Evolutionary conservation across 352 stramenopile species (phyloP), one percentile per base, ranked within the genome.

Genomic region (Pythium utonaiense): DNA sequence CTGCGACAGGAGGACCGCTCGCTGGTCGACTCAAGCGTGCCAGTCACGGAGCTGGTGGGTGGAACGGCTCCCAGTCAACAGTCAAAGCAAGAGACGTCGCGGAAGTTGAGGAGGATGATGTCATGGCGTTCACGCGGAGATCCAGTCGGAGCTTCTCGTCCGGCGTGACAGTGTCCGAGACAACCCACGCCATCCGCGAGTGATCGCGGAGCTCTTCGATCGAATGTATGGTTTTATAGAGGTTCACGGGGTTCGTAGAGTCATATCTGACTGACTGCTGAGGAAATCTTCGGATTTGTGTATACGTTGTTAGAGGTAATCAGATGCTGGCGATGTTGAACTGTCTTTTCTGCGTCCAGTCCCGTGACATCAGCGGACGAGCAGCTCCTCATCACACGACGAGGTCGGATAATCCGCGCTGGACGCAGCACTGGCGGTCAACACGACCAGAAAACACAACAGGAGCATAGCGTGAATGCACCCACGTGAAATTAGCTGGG

Each of bases 291-390:
- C n/a, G n/a, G 24, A 31, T 33, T 22, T 33, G 24, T n/a, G 9
- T 36, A 41, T 54, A 21, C 48, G 12, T 54, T 54, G 19, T 40
- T 10, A 27, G 25, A 54, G 48, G 48, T 38, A 24, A 51, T 51
- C 44, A 28, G 13, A 6, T 28, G 19, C 30, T 7, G 24, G 30
- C 44, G 38, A 51, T 51, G 44, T 51, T 51, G 44, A 51, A 51
- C 44, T 31, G 44, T 21, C 44, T 51, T 16, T 27, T 51, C 44
- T 51, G 21, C 21, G 44, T 17, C 13, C 14, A 27, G 12, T 6
- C 7, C 48, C 6, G 19, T 54, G 48, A 54, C 48, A 54, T 54
- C 48, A 54, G 48, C 1, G 48, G 25, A 9, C 14, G 17, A 12
- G 48, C 9, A 2, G 48, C 14, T 40, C 22, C 48, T 41, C 48